These are phyloP conservation scores for Colletotrichum godetiae DNA, from an alignment of 2,329 filamentous ascomycete genomes.

Conservation along the genomic window DNA sequence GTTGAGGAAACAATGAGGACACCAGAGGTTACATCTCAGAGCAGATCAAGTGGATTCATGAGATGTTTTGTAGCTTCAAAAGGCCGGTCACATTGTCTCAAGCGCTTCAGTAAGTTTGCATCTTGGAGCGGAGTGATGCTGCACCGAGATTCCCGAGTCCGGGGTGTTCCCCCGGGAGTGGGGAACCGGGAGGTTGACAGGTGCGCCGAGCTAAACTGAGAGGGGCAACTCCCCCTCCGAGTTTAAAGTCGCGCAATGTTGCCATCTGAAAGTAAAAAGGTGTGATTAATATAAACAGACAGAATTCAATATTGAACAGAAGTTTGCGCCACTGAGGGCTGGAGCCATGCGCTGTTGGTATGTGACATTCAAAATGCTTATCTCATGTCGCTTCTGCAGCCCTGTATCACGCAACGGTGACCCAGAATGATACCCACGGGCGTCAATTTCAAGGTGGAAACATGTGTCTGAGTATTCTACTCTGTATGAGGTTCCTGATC, in stretches of 20 bases:
- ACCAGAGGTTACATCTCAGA: neutral
- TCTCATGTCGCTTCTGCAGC: neutral
- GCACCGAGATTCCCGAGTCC: slow-evolving; percentile 32
- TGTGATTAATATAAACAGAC: slow-evolving; percentile 21
- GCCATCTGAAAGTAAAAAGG: slow-evolving; percentile 14
- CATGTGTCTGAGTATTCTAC: too few species aligned
- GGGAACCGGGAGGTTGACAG: slow-evolving; percentile 14
- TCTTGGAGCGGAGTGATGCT: slow-evolving; percentile 12
- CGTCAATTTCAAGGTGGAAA: too few species aligned
- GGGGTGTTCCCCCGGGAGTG: slow-evolving; percentile 12
- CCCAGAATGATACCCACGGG: too few species aligned
- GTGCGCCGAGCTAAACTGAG: slow-evolving; percentile 20
- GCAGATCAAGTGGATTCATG: neutral
- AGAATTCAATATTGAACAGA: neutral
- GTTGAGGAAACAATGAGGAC: neutral
- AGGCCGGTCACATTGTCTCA: neutral
- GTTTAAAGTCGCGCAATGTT: slow-evolving; percentile 6
- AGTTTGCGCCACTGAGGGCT: neutral
- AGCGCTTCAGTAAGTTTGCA: slow-evolving; percentile 13
- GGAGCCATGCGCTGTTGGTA: neutral
- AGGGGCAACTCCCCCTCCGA: slow-evolving; percentile 5
- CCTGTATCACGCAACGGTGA: slow-evolving; percentile 7
- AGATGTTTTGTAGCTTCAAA: neutral
- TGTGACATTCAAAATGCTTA: neutral
- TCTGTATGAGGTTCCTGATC: neutral